Percentiles rank a stretch among this genome's conserved stretches.
Evolutionary conservation across 495 filamentous ascomycete genomes (phyloP).

Genomic region (Oidiodendron maius): DNA sequence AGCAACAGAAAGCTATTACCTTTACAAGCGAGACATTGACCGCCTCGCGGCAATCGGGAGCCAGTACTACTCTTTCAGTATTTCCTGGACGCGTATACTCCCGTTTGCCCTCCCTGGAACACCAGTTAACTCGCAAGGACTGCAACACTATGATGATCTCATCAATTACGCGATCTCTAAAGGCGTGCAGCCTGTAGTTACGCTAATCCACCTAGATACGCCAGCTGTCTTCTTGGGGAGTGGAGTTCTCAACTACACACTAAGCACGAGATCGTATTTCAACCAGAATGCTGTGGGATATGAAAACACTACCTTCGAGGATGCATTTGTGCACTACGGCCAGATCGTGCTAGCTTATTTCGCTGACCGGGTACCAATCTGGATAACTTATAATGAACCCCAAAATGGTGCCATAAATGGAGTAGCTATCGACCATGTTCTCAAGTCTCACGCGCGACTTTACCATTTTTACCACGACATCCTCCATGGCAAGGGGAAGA

Average conservation of each 20-base stretch:
- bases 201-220: slow-evolving; percentile 37
- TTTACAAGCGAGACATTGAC: slow-evolving; percentile 47
- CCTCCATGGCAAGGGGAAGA: slow-evolving; percentile 31
- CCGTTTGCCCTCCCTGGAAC: slow-evolving; percentile 36
- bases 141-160: slow-evolving; percentile 42
- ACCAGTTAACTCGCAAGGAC: slow-evolving; percentile 35
- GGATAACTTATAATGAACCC: slow-evolving; percentile 43
- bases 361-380: slow-evolving; percentile 36
- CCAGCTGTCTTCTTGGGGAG: slow-evolving; percentile 18
- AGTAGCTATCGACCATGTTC: slow-evolving; percentile 26
- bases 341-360: slow-evolving; percentile 36
- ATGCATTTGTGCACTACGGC: slow-evolving; percentile 33
- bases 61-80: slow-evolving; percentile 41
- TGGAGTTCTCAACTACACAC: background rate
- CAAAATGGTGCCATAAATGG: slow-evolving; percentile 28
- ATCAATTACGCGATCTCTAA: slow-evolving; percentile 35
- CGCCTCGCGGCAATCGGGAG: slow-evolving; percentile 41
- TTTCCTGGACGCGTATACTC: slow-evolving; percentile 39
- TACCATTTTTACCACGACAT: slow-evolving; percentile 37
- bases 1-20: slow-evolving; percentile 42
- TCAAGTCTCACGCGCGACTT: slow-evolving; percentile 34
- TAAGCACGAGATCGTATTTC: background rate
- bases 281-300: background rate
- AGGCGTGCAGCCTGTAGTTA: slow-evolving; percentile 37
- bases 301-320: slow-evolving; percentile 17